phyloP scores from a whole-genome alignment of 257 asterid genomes.

The Fraxinus americana region DNA sequence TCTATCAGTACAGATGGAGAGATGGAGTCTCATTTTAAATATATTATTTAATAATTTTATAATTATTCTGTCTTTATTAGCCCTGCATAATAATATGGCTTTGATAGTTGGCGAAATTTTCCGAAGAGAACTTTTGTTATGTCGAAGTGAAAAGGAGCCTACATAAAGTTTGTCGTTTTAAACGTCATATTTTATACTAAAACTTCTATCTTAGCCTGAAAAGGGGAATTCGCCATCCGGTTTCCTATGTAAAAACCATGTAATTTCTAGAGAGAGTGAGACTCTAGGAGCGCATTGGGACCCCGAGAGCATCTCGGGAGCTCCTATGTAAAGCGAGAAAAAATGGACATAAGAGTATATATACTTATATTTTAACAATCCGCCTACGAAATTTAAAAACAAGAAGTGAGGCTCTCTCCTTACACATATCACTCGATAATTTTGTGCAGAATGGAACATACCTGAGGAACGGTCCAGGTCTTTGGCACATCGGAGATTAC shows the following conservation, averaged over 20 bases:
- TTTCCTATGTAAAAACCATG: too few species aligned
- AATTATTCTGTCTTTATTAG: neutral
- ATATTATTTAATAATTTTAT: constrained; percentile 1
- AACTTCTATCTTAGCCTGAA: neutral
- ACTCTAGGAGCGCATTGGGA: too few species aligned
- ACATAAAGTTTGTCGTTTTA: neutral
- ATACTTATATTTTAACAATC: too few species aligned
- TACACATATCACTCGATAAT: neutral
- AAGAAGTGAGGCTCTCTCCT: neutral
- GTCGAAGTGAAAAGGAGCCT: neutral
- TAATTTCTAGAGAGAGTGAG: too few species aligned
- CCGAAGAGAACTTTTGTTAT: neutral
- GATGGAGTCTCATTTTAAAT: constrained; percentile 26
- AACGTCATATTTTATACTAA: too few species aligned
- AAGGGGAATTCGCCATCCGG: too few species aligned
- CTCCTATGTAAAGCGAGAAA: neutral
- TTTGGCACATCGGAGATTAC: constrained; percentile 90
- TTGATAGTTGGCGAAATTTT: neutral
- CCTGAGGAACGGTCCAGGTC: constrained; percentile 93
- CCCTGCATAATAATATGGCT: neutral
- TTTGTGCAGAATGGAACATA: constrained; percentile 82
- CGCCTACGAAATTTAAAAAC: too few species aligned
- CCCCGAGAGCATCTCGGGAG: neutral
- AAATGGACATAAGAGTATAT: neutral
- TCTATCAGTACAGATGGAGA: neutral